These are phyloP conservation scores for Fusarium robinianum DNA, from an alignment of 2,329 filamentous ascomycete species.

Conservation along the genomic window DNA sequence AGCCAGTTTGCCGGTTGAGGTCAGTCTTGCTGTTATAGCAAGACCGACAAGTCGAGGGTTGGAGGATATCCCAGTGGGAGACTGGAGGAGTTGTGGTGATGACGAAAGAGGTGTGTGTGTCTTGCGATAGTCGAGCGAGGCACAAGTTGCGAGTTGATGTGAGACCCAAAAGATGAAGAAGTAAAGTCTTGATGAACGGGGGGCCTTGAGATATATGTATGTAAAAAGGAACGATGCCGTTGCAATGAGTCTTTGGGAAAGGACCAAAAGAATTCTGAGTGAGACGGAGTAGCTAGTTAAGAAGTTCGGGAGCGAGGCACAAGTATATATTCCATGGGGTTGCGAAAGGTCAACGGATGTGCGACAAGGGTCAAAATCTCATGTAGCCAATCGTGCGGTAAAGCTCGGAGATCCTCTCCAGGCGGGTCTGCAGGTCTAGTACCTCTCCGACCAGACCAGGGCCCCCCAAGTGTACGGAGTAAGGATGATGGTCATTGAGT, in stretches of 20 bases:
- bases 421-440: slow-evolving; percentile 31
- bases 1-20: slow-evolving; percentile 46
- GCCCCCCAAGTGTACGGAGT: slow-evolving; percentile 33
- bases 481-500: slow-evolving; percentile 29
- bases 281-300: slow-evolving; percentile 27
- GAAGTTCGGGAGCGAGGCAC: slow-evolving; percentile 34
- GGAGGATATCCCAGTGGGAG: slow-evolving; percentile 5
- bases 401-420: slow-evolving; percentile 38
- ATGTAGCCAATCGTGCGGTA: slow-evolving; percentile 41
- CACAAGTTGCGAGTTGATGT: slow-evolving; percentile 10
- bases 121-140: slow-evolving; percentile 5
- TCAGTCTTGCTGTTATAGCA: slow-evolving; percentile 34
- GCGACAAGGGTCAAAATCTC: slow-evolving; percentile 38
- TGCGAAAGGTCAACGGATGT: slow-evolving; percentile 32
- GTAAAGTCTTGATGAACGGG: slow-evolving; percentile 12
- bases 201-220: slow-evolving; percentile 23
- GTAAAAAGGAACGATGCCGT: slow-evolving; percentile 24
- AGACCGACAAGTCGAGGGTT: slow-evolving; percentile 27
- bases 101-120: slow-evolving; percentile 6
- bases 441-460: slow-evolving; percentile 34
- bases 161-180: slow-evolving; percentile 13
- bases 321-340: slow-evolving; percentile 37
- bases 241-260: slow-evolving; percentile 16
- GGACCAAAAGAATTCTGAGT: slow-evolving; percentile 32
- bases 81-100: slow-evolving; percentile 12